Conservation (phyloP, 2,329 filamentous ascomycete genomes). For the Hymenoscyphus fructigenus region DNA sequence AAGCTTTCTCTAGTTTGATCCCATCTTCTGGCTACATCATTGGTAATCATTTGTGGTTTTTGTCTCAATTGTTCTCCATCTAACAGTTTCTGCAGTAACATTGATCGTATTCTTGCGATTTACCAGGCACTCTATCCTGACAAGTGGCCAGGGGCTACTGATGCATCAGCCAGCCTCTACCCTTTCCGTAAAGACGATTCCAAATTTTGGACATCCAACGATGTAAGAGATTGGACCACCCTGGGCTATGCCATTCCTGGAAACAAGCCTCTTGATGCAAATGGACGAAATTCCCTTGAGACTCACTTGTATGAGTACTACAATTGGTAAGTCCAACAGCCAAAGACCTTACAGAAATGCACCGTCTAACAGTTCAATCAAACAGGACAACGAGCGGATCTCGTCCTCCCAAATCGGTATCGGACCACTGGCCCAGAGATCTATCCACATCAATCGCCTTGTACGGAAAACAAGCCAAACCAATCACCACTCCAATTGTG, state of each 20-base stretch:
- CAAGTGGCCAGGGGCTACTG: background rate
- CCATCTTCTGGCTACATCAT: background rate
- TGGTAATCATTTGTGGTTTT: background rate
- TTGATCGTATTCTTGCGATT: conserved; percentile 6
- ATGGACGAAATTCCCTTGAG: background rate
- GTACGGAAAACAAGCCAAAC: conserved; percentile 2
- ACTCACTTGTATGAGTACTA: background rate
- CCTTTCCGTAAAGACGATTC: background rate
- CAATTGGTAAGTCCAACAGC: background rate
- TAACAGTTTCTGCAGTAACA: background rate
- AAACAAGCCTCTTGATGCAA: background rate
- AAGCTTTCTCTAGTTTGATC: background rate
- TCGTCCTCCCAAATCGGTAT: background rate
- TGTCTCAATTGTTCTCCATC: background rate
- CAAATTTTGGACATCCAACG: background rate
- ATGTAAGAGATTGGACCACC: background rate
- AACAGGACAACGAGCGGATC: conserved; percentile 3
- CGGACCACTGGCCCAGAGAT: conserved; percentile 7
- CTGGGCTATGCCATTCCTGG: background rate
- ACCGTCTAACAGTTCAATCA: no score
- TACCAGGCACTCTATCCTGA: conserved; percentile 7
- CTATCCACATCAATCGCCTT: conserved; percentile 6
- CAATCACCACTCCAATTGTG: background rate
- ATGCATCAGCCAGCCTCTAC: background rate
- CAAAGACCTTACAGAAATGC: background rate